Evolutionary conservation across 2,329 filamentous ascomycete genomes (phyloP), one percentile per base, ranked within the genome.

Genomic region (Diaporthe destruens): DNA sequence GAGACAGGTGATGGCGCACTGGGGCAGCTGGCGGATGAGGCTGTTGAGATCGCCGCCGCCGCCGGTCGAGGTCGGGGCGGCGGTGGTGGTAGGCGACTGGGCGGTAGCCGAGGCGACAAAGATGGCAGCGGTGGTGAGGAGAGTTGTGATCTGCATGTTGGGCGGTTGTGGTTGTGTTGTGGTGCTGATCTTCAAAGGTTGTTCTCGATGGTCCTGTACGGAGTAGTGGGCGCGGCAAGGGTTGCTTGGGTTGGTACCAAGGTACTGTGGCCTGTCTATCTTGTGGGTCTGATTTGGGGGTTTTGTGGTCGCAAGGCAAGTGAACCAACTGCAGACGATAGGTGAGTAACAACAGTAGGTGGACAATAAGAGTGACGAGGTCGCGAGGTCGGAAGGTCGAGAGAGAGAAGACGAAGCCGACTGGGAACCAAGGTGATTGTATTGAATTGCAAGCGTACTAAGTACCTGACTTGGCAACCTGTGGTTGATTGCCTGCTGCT

Each of bases 1-100:
- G 65, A 79, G 75, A 69, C 78, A 80, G 39, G 66, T 54, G 20
- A 79, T 44, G 32, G 76, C 77, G 73, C 78, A 80, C 14, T 68
- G 16, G 4, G 78, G 78, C 36, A 80, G 66, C 55, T 76, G 67
- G 70, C 75, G 73, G 56, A 79, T 55, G 18, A 80, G 72, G 53
- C 47, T 56, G 16, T 73, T 44, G 34, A 80, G 75, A 49, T 71
- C 54, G 20, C 39, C 39, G 39, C 75, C 51, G 20, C 74, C 42
- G 16, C 70, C 47, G n/a, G 69, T 68, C 11, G 71, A 29, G 23
- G 73, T 32, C 12, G 73, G 18, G 7, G 71, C 44, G 25, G 63
- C 34, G 16, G 57, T 69, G 42, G 71, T 69, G 4, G 12, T 8
- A 36, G 44, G 44, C 20, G 54, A 61, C 68, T 74, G 71, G 59